These are phyloP conservation scores for Gracilariopsis chorda DNA, from an alignment of 23 red algal species.

Conservation along the genomic window DNA sequence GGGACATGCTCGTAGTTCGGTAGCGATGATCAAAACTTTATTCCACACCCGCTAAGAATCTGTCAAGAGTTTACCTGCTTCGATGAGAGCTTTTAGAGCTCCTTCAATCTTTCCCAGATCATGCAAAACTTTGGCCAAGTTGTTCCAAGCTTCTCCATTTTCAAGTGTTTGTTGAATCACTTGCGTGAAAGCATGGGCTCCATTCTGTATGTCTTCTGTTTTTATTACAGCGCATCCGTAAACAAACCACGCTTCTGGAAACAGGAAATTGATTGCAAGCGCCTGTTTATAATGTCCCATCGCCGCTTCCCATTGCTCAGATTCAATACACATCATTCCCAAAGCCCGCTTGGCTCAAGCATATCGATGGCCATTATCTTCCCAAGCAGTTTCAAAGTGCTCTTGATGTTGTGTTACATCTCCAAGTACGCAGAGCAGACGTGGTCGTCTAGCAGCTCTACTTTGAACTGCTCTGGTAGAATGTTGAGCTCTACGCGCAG, in stretches of 20 bases:
- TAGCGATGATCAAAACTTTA: slow-evolving; percentile 44
- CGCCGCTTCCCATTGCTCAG: slow-evolving; percentile 32
- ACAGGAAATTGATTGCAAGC: slow-evolving; percentile 70
- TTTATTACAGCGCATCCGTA: slow-evolving; percentile 63
- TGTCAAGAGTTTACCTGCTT: slow-evolving; percentile 35
- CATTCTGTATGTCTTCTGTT: slow-evolving; percentile 11
- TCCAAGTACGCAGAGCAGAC: slow-evolving; percentile 80
- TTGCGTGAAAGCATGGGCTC: slow-evolving; percentile 66
- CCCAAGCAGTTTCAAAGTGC: slow-evolving; percentile 75
- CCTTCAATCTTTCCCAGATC: slow-evolving; percentile 56
- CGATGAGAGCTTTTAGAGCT: slow-evolving; percentile 48
- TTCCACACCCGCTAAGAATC: slow-evolving; percentile 69
- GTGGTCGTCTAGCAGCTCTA: slow-evolving; percentile 27
- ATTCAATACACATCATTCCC: slow-evolving; percentile 29
- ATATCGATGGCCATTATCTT: slow-evolving; percentile 58
- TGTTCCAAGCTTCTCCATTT: slow-evolving; percentile 93
- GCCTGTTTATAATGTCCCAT: slow-evolving; percentile 39
- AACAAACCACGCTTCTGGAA: slow-evolving; percentile 81
- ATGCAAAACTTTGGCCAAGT: slow-evolving; percentile 59
- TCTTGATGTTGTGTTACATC: slow-evolving; percentile 61
- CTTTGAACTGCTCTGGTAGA: background rate
- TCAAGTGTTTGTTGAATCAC: slow-evolving; percentile 79
- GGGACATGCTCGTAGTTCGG: background rate
- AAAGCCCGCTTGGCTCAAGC: slow-evolving; percentile 80
- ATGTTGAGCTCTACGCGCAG: too few relatives aligned